A percentile compares a stretch with the other conserved stretches of the same genome.
phyloP scores from a whole-genome alignment of 139 green algal genomes.

The Chlorella sp. region DNA sequence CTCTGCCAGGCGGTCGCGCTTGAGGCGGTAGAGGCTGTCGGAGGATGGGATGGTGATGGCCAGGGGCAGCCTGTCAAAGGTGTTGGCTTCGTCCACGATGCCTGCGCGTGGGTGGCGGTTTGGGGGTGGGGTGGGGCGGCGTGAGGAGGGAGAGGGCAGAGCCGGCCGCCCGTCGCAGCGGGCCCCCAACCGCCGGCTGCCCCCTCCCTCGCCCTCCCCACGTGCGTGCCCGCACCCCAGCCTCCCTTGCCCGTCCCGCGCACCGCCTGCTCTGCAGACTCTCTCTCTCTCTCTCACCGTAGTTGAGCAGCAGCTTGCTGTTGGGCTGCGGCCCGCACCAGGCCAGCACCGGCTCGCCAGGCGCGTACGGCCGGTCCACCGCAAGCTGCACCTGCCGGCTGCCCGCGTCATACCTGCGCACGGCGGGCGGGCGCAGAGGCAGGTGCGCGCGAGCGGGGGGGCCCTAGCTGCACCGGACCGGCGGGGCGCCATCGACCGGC shows the following conservation, averaged over 20 bases:
- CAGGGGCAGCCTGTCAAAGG: slow-evolving; percentile 47
- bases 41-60: slow-evolving; percentile 49
- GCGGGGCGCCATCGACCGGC: too few relatives aligned
- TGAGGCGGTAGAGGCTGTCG: slow-evolving; percentile 85
- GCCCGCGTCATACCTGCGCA: slow-evolving; percentile 60
- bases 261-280: too few relatives aligned
- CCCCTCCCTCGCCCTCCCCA: too few relatives aligned
- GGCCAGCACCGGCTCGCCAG: slow-evolving; percentile 77
- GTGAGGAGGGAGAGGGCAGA: too few relatives aligned
- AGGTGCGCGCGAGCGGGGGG: too few relatives aligned
- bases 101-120: background rate
- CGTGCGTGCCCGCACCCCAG: too few relatives aligned
- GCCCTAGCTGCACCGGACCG: too few relatives aligned
- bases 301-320: slow-evolving; percentile 74
- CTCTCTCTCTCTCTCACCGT: too few relatives aligned
- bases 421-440: too few relatives aligned
- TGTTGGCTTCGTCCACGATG: slow-evolving; percentile 63
- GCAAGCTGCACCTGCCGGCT: slow-evolving; percentile 66
- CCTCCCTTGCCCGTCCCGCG: too few relatives aligned
- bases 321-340: slow-evolving; percentile 97
- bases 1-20: slow-evolving; percentile 70
- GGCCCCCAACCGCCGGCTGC: too few relatives aligned
- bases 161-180: too few relatives aligned
- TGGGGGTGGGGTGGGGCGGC: background rate
- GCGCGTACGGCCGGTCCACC: slow-evolving; percentile 64